Conservation (phyloP, 2,329 filamentous ascomycete species). For the Karstenula rhodostoma region DNA sequence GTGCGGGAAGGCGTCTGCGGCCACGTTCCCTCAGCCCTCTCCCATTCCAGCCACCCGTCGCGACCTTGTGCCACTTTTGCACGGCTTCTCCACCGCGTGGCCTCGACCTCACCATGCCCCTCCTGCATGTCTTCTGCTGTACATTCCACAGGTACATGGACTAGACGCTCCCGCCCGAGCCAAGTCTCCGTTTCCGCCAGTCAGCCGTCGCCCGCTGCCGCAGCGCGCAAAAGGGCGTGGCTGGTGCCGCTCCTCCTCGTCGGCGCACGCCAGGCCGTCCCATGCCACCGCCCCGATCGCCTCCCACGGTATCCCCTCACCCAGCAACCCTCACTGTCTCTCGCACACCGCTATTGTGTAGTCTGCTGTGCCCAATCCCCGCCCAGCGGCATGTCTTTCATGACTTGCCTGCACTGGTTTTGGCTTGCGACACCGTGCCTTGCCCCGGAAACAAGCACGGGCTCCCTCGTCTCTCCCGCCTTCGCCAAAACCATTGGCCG, state of each 20-base stretch:
- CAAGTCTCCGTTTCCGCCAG: constrained; percentile 1
- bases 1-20: constrained; percentile 5
- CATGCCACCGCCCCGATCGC: not conserved
- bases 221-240: constrained; percentile 5
- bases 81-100: constrained; percentile 13
- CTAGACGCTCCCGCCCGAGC: not conserved
- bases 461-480: constrained; percentile 13
- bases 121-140: constrained; percentile 5
- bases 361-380: constrained; percentile 11
- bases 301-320: not conserved
- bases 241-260: constrained; percentile 1
- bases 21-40: constrained; percentile 15
- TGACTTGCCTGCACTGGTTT: not conserved
- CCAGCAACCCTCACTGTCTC: constrained; percentile 2
- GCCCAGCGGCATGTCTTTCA: constrained; percentile 12
- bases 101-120: constrained; percentile 10
- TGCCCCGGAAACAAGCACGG: constrained; percentile 20
- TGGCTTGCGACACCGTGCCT: constrained; percentile 6
- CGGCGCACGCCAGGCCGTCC: not conserved
- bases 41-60: constrained; percentile 15
- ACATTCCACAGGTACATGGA: constrained; percentile 8
- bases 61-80: constrained; percentile 4
- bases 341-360: constrained; percentile 15
- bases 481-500: constrained; percentile 25
- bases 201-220: constrained; percentile 8